Evolutionary conservation across 176 grass and related monocot species (phyloP).

Genomic region (Musa beccarii): DNA sequence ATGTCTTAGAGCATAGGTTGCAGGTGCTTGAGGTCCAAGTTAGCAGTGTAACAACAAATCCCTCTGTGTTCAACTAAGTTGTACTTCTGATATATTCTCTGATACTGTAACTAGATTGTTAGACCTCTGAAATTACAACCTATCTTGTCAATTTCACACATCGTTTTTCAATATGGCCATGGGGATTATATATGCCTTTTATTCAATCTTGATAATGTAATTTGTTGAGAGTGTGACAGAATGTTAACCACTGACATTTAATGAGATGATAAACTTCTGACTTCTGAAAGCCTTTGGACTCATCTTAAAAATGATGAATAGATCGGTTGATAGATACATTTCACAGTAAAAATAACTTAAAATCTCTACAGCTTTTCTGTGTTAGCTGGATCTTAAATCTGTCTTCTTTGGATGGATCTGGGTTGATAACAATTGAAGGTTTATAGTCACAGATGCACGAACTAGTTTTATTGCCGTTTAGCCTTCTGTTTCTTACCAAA

Average conservation of each 20-base stretch:
- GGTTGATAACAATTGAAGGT: not conserved
- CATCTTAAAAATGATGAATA: too few relatives aligned
- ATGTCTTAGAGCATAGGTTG: slow-evolving; percentile 72
- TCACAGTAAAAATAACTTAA: too few relatives aligned
- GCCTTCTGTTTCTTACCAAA: too few relatives aligned
- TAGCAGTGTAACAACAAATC: slow-evolving; percentile 86
- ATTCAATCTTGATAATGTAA: not conserved
- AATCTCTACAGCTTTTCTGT: too few relatives aligned
- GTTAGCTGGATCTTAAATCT: too few relatives aligned
- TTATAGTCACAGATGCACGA: too few relatives aligned
- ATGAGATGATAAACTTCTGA: not conserved
- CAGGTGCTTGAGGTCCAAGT: slow-evolving; percentile 96
- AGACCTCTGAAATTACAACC: not conserved
- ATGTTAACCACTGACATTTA: not conserved
- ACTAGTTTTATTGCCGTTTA: too few relatives aligned
- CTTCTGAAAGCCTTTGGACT: too few relatives aligned
- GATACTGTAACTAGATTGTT: not conserved
- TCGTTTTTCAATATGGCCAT: not conserved
- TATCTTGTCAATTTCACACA: not conserved
- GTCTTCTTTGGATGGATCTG: too few relatives aligned
- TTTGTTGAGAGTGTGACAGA: not conserved
- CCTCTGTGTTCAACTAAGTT: slow-evolving; percentile 52
- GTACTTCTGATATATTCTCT: not conserved
- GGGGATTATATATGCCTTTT: not conserved
- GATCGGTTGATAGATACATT: too few relatives aligned